Base-by-base conservation (phyloP, 1,284 basidiomycete species). In the Puccinia horiana region DNA sequence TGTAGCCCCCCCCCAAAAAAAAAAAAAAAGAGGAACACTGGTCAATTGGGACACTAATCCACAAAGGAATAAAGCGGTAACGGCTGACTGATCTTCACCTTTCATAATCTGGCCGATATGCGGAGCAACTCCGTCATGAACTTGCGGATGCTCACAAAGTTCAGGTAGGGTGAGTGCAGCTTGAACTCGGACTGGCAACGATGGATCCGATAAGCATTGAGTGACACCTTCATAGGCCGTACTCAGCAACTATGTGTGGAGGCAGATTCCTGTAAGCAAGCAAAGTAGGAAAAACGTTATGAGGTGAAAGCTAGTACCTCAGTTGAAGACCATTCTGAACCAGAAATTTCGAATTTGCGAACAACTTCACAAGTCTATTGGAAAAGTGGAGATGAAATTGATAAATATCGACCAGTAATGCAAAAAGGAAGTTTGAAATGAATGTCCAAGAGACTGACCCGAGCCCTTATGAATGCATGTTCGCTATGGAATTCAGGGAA, bases 81-180 rank as follows among this genome's bases (percentile, higher is more conserved):
- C 72, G 75, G 42, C 44, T 49, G 32, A 26, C 54, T 44, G 65
- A 42, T 18, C 83, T 89, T 77, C 84, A 92, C 93, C 92, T 88
- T 95, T 93, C 84, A 96, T 92, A 84, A 96, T 92, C 85, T 94
- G 93, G 61, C 92, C 93, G 52, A 95, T 92, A 85, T 93, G 91
- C 23, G 93, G 92, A 9, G 91, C 90, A 82, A 96, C 91, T 12
- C 91, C 91, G 6, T 87, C 89, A 84, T 91, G 91, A 78, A 96
- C 93, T 91, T 86, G 91, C 76, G 89, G 89, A n/a, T 91, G 88
- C n/a, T 90, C 88, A 42, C 95, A 90, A 87, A 96, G 89, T 85
- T 93, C 92, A 2, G 93, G 93, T 83, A 96, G 88, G 0, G 93
- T 91, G 83, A 95, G 88, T 0, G 92, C 92, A 20, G 93, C 94